These are phyloP conservation scores for Claviceps fusiformis DNA, from an alignment of 2,329 filamentous ascomycete genomes.

Conservation along the genomic window DNA sequence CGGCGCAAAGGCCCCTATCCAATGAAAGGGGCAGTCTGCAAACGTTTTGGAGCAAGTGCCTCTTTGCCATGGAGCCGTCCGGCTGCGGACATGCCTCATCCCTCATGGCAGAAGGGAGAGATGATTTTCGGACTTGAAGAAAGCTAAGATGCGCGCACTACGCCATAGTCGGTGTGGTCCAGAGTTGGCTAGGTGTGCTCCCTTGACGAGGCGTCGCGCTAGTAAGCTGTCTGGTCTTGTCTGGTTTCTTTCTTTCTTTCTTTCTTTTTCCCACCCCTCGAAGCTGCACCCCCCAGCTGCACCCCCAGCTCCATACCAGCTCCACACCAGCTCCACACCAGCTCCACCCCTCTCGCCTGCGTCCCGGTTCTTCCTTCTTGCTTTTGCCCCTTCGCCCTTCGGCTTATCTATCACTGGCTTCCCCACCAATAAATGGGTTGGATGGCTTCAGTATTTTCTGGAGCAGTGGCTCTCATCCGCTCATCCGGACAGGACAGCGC, in stretches of 20 bases:
- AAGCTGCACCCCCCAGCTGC: not conserved
- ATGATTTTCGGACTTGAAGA: not conserved
- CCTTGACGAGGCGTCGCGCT: slow-evolving; percentile 2
- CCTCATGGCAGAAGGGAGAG: not conserved
- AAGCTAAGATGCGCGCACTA: not conserved
- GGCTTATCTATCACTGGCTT: not conserved
- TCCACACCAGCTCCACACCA: too few relatives aligned
- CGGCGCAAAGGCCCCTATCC: too few relatives aligned
- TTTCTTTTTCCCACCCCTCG: too few relatives aligned
- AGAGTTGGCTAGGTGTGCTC: not conserved
- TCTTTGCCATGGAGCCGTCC: not conserved
- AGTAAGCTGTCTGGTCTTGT: too few relatives aligned
- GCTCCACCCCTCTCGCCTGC: too few relatives aligned
- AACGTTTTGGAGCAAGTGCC: too few relatives aligned
- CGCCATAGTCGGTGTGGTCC: not conserved
- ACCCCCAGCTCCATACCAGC: too few relatives aligned
- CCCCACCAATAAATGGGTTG: not conserved
- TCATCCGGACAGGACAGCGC: not conserved
- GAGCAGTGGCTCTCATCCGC: not conserved
- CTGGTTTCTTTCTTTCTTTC: not conserved
- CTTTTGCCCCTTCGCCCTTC: not conserved
- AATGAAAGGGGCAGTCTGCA: too few relatives aligned
- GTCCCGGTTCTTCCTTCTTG: not conserved
- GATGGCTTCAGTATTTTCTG: not conserved
- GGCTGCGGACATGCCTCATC: not conserved